Evolutionary conservation across 768 basidiomycete species (phyloP).

Genomic region (Dacryopinax primogenitus): DNA sequence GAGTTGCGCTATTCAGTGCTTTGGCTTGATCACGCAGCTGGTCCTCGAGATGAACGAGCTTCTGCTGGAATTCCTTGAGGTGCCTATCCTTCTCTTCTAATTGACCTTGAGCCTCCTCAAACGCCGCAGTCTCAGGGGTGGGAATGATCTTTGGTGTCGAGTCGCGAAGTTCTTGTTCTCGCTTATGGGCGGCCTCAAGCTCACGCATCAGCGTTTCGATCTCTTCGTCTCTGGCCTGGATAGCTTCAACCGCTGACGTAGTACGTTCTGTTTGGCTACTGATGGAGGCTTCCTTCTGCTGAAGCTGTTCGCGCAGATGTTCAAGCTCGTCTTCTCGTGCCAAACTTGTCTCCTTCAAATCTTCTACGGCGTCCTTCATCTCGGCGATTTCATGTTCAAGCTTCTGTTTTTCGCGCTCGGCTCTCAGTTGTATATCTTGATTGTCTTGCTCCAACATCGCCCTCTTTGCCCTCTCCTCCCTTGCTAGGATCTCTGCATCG

Average conservation of each 20-base stretch:
- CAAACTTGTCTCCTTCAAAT: conserved; percentile 32
- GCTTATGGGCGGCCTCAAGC: neutral
- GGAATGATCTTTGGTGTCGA: neutral
- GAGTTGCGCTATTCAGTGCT: neutral
- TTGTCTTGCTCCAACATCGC: conserved; percentile 22
- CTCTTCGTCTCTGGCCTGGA: neutral
- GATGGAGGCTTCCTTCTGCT: conserved; percentile 5
- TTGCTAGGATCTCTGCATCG: neutral
- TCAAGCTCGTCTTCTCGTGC: conserved; percentile 47
- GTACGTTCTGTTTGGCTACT: neutral
- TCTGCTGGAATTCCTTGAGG: conserved; percentile 36
- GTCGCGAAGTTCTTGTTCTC: conserved; percentile 8
- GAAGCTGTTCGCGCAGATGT: conserved; percentile 34
- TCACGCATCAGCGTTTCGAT: conserved; percentile 1
- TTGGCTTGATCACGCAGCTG: conserved; percentile 7
- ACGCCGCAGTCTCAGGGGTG: conserved; percentile 11
- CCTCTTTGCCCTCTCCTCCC: neutral
- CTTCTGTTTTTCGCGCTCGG: conserved; percentile 33
- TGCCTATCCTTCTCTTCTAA: conserved; percentile 36
- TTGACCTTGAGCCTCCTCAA: conserved; percentile 33
- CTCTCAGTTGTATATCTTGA: conserved; percentile 25
- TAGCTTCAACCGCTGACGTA: neutral
- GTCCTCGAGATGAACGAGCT: conserved; percentile 13
- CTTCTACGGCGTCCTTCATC: conserved; percentile 26
- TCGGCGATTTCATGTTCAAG: conserved; percentile 19